A percentile compares a stretch with the other conserved stretches of the same genome.
phyloP scores from a whole-genome alignment of 805 yeast genomes.

The Zygotorulaspora danielsina region DNA sequence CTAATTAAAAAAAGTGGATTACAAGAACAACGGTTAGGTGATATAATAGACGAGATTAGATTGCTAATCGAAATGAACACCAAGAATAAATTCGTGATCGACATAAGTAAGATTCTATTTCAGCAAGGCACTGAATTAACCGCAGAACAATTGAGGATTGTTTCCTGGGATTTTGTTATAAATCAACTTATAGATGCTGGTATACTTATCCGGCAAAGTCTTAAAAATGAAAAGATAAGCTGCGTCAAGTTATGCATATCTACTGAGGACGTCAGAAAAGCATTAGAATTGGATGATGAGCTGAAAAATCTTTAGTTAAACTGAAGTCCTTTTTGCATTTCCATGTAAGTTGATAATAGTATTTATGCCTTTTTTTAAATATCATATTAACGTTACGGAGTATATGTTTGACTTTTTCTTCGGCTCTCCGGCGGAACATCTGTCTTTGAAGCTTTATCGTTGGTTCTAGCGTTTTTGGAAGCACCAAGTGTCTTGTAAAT shows the following conservation, averaged over 20 bases:
- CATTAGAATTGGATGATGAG: slow-evolving; percentile 53
- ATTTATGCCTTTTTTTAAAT: slow-evolving; percentile 1
- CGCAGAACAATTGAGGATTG: slow-evolving; percentile 51
- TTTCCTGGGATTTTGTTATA: slow-evolving; percentile 50
- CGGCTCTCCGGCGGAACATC: slow-evolving; percentile 5
- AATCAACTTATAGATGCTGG: slow-evolving; percentile 78
- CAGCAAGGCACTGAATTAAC: slow-evolving; percentile 36
- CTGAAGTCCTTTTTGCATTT: slow-evolving; percentile 1
- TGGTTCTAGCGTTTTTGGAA: background rate
- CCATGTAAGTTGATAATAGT: background rate
- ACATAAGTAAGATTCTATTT: slow-evolving; percentile 34
- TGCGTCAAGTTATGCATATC: slow-evolving; percentile 63
- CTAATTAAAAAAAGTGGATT: slow-evolving; percentile 62
- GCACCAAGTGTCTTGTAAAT: slow-evolving; percentile 48
- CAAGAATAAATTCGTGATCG: slow-evolving; percentile 27
- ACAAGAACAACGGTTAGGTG: slow-evolving; percentile 70
- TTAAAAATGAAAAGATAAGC: slow-evolving; percentile 63
- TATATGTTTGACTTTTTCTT: slow-evolving; percentile 2
- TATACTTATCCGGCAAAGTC: slow-evolving; percentile 60
- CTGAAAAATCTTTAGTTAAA: slow-evolving; percentile 34
- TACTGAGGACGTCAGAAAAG: slow-evolving; percentile 61
- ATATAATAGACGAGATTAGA: slow-evolving; percentile 71
- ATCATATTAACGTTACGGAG: background rate
- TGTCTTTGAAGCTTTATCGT: slow-evolving; percentile 1
- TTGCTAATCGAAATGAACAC: slow-evolving; percentile 45